Evolutionary conservation across 2,329 filamentous ascomycete genomes (phyloP), one percentile per base, ranked within the genome.

Genomic region (Pseudomassariella vexata): DNA sequence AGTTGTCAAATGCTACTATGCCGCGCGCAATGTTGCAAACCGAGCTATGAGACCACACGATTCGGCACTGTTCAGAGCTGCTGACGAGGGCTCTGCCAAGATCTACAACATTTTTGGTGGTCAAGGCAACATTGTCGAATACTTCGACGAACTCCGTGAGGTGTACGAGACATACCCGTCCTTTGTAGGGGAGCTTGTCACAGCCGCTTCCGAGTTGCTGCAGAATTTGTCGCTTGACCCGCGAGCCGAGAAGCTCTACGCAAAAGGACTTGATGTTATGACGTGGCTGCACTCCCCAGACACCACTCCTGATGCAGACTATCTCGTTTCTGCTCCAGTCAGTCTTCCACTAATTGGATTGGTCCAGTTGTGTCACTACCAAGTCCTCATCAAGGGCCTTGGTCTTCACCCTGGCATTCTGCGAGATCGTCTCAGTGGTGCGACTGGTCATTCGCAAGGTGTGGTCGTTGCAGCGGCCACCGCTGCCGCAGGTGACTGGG

Each of bases 61-160:
- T 56, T 96, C 94, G 24, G 94, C 92, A 21, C 74, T 98, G 28
- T 77, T 95, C 54, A 78, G 92, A 46, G 90, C 92, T 30, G 87
- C 87, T 8, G 80, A 84, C 28, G 89, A 95, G 41, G 82, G 78
- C 40, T 79, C 81, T 35, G 89, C 89, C 34, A 82, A 78, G 48
- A 76, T 98, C 38, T 98, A 95, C 67, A 89, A 82, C 44, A 88
- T 98, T 40, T 95, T 96, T 47, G 92, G 92, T 38, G 92, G 92
- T 6, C 92, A 98, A 60, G 92, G 92, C 49, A 98, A 98, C 62
- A 96, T 98, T 43, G 90, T 98, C 63, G 94, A 98, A 65, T 98
- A 98, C 65, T 98, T 98, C 52, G 90, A 98, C 47, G 92, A 98
- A 67, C 76, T 98, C 41, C 81, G 92, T 35, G 84, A 94, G 58